Base-by-base conservation (phyloP, 2,329 filamentous ascomycete species). In the Exophiala sp. region DNA sequence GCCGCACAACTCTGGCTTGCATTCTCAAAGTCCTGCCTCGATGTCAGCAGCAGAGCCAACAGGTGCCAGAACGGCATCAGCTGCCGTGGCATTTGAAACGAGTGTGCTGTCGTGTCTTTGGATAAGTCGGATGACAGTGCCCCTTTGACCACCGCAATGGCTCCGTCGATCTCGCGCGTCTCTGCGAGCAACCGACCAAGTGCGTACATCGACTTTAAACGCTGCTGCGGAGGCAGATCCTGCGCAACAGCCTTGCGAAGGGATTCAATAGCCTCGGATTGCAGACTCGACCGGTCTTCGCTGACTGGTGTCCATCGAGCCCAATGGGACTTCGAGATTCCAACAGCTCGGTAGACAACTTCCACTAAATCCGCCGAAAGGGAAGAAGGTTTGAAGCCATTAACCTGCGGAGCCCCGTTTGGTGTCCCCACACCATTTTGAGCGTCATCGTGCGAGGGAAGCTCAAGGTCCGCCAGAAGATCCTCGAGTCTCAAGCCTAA, bases 51-150 rank as follows among this genome's bases (percentile, higher is more conserved):
- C 19, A 98, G 75, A 0, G 88, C 84, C 40, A 98, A 76, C 13
- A 98, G 75, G 71, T 98, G 93, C 90, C 93, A 96, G 19, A 96
- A 69, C 2, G 90, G 84, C 19, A 97, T 82, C n/a, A 80, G 62
- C 54, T 76, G 75, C 43, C 76, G 65, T 40, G 57, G 48, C 19
- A 53, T 22, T 18, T 19, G 30, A 23, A 53, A 53, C 3, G 47
- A 37, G 14, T 18, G 27, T 32, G 68, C 46, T 16, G 27, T 46
- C 38, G 43, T 37, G 23, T 44, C 39, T 22, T 70, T 70, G 1
- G 71, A 62, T 3, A 72, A 69, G 53, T 76, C 79, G 38, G 75
- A 77, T 2, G 81, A 74, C 37, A 97, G 72, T 0, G 87, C 87
- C 32, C 78, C 77, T 67, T 90, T 94, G 47, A 90, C 81, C 32